These are phyloP conservation scores for Sherardia arvensis DNA, from an alignment of 257 asterid species.

Conservation along the genomic window DNA sequence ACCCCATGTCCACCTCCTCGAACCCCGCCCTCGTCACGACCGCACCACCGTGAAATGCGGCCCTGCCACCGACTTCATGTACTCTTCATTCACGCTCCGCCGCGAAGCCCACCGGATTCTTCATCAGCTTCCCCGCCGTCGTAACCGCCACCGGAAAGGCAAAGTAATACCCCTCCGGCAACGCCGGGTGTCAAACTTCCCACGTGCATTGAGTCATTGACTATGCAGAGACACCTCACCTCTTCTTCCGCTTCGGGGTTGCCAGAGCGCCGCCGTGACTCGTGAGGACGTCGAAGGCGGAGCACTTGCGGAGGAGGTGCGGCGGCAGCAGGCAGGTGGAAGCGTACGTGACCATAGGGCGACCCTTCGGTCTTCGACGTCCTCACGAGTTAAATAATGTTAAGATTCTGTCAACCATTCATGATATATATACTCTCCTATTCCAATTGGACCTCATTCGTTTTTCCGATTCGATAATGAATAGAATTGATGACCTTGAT, in stretches of 20 bases:
- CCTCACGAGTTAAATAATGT: too few relatives aligned
- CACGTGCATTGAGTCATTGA: slow-evolving; percentile 21
- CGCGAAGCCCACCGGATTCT: slow-evolving; percentile 23
- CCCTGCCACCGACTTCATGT: slow-evolving; percentile 29
- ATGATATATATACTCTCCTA: too few relatives aligned
- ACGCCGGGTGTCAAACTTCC: slow-evolving; percentile 10
- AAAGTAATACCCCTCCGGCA: slow-evolving; percentile 26
- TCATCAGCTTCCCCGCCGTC: slow-evolving; percentile 17
- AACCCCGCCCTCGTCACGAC: slow-evolving; percentile 32
- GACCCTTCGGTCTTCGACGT: too few relatives aligned
- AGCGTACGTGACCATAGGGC: too few relatives aligned
- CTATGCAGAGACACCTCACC: slow-evolving; percentile 20
- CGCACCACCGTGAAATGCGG: slow-evolving; percentile 29
- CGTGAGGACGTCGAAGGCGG: slow-evolving; percentile 32
- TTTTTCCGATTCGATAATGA: too few relatives aligned
- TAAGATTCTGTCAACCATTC: too few relatives aligned
- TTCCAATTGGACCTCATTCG: too few relatives aligned
- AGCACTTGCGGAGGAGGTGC: slow-evolving; percentile 22
- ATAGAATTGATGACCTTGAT: too few relatives aligned
- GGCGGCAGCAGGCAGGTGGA: slow-evolving; percentile 32
- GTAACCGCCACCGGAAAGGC: slow-evolving; percentile 26
- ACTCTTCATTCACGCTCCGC: slow-evolving; percentile 23
- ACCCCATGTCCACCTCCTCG: slow-evolving; percentile 50
- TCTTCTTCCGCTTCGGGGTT: slow-evolving; percentile 23
- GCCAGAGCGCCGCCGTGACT: slow-evolving; percentile 28